Conservation (phyloP, 306 rosid genomes). For the Vigna radiata region DNA sequence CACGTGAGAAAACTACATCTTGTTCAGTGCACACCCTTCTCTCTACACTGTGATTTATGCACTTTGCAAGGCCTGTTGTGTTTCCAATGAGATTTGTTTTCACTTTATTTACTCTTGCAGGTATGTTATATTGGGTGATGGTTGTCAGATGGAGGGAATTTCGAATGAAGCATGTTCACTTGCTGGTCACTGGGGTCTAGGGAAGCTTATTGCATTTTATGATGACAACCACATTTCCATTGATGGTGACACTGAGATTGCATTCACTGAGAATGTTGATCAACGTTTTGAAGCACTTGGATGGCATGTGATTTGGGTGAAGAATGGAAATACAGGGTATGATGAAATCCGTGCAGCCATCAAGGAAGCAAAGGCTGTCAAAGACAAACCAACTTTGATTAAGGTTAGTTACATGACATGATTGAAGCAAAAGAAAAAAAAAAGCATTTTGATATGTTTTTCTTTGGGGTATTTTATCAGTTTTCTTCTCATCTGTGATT, state of each 20-base stretch:
- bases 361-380: slow-evolving; percentile 95
- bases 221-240: slow-evolving; percentile 99
- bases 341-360: slow-evolving; percentile 98
- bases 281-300: slow-evolving; percentile 96
- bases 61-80: slow-evolving; percentile 14
- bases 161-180: slow-evolving; percentile 89
- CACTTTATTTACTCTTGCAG: slow-evolving; percentile 45
- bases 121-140: slow-evolving; percentile 90
- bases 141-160: slow-evolving; percentile 99
- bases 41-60: slow-evolving; percentile 10
- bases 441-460: slow-evolving; percentile 4
- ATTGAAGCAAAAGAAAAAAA: slow-evolving; percentile 33
- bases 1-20: slow-evolving; percentile 64
- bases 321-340: slow-evolving; percentile 97
- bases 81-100: slow-evolving; percentile 33
- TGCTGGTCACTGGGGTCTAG: slow-evolving; percentile 99
- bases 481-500: slow-evolving; percentile 9
- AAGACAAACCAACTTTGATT: slow-evolving; percentile 93
- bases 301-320: slow-evolving; percentile 98
- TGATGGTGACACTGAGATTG: slow-evolving; percentile 95
- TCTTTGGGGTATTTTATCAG: not conserved
- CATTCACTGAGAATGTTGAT: slow-evolving; percentile 90
- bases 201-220: slow-evolving; percentile 90
- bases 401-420: slow-evolving; percentile 65
- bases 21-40: not conserved